Evolutionary conservation across 1,284 basidiomycete species (phyloP), one percentile per base, ranked within the genome.

Genomic region (Cryptococcus jaspeensis): DNA sequence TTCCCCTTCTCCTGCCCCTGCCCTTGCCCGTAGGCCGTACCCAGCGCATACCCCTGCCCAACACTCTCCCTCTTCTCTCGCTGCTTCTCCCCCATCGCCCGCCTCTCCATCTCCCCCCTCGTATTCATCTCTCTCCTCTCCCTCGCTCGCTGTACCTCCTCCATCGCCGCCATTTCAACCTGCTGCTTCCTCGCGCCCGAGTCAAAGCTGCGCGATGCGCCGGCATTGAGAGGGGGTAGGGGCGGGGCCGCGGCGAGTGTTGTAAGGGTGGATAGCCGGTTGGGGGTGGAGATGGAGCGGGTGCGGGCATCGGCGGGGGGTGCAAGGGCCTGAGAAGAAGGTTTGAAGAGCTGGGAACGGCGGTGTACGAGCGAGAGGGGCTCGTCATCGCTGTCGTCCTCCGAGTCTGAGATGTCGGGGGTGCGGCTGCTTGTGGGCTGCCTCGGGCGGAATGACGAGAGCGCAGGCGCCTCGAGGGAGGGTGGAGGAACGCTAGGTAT

Each of bases 61-160:
- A 32, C 28, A 9, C 28, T 32, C 28, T 32, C 20, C 48, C 23
- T 37, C 16, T 50, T 37, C 25, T 50, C 4, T 51, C 62, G 25
- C 55, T 69, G 0, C 64, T 64, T 1, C 36, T 65, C 63, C 15
- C 39, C 53, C 35, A 55, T 66, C 9, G 67, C 70, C 23, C 56
- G 54, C 43, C 66, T 62, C 42, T 71, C 70, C 15, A 61, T 57
- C 23, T 67, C 65, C 20, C 70, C 71, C 7, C 59, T 37, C 11
- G 52, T 50, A 40, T 63, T 63, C 18, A 64, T 59, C 20, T 62
- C 56, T 20, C 72, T 61, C 32, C 71, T 58, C 44, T 71, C 72
- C 20, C 72, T 56, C 2, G 70, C 69, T 20, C 51, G 46, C 2
- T 61, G 69, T 9, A 74, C 62, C 38, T 64, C 55, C 5, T 64